Evolutionary conservation across 768 basidiomycete genomes (phyloP), one percentile per base, ranked within the genome.

Genomic region (Lactarius tabidus): DNA sequence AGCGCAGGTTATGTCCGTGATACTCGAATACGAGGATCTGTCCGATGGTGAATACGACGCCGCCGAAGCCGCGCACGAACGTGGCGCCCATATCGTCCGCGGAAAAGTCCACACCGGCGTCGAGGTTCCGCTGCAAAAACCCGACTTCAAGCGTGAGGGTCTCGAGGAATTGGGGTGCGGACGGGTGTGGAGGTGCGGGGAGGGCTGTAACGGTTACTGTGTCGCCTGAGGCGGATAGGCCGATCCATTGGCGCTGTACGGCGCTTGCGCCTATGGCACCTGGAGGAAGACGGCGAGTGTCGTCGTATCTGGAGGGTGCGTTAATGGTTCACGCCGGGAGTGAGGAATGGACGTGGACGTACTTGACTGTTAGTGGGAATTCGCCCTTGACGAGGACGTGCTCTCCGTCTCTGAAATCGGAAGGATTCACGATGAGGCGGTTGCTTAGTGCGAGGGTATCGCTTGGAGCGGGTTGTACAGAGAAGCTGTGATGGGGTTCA

Each of bases 201-300:
- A 92, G 80, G 2, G 83, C 75, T 62, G 90, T 86, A 43, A 96
- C 81, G 18, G 87, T 82, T 59, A 91, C 89, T 17, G 79, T 72
- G 72, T 97, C 95, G 0, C 93, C 93, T 2, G 80, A 75, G 45
- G 89, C 75, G 18, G 93, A 93, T 8, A 98, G 81, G 6, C 88
- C 88, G 51, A 95, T 89, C 94, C 94, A 99, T 77, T 91, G 87
- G 12, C 97, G 85, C 65, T 94, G 91, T 64, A 85, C 77, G 28
- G 85, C 81, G 33, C 90, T 89, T 7, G 87, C 86, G n/a, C 89
- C 94, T 33, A 98, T 81, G 2, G 78, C 76, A 3, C 91, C 89
- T 0, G 85, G 85, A 6, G 77, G 76, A 5, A 99, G 73, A 66
- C 83, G 87, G 6, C 84, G 84, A 1, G 91, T 90, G 65, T 88